Conservation (phyloP, 805 yeast genomes). For the Starmerella apicola region DNA sequence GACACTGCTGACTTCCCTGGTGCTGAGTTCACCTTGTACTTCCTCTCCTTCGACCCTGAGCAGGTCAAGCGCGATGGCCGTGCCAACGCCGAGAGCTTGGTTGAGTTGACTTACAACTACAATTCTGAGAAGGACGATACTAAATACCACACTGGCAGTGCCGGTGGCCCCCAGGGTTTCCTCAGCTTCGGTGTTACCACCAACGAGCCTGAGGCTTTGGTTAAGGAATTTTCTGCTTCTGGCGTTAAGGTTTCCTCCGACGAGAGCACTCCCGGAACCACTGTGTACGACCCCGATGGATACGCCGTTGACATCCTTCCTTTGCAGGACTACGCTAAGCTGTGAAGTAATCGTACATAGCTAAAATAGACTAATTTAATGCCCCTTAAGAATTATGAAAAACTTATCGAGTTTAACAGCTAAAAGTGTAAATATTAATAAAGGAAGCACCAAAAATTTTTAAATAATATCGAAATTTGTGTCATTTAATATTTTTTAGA, state of each 20-base stretch:
- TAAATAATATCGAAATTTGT: too few relatives aligned
- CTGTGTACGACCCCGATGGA: constrained; percentile 80
- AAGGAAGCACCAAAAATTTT: too few relatives aligned
- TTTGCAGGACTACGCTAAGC: constrained; percentile 24
- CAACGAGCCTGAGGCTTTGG: constrained; percentile 47
- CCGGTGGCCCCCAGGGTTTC: constrained; percentile 57
- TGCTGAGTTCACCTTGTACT: constrained; percentile 78
- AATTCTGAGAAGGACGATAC: constrained; percentile 81
- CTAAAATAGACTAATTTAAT: too few relatives aligned
- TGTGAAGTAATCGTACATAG: too few relatives aligned
- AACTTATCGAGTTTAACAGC: too few relatives aligned
- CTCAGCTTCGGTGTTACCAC: constrained; percentile 74
- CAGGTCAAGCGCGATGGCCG: constrained; percentile 32
- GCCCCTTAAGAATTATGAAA: too few relatives aligned
- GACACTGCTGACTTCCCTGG: constrained; percentile 42
- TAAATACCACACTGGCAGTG: constrained; percentile 74
- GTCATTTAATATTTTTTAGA: too few relatives aligned
- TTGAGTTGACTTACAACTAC: constrained; percentile 91
- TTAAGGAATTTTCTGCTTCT: constrained; percentile 34
- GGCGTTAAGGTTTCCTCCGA: constrained; percentile 38
- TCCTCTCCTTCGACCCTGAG: constrained; percentile 55
- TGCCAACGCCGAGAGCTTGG: constrained; percentile 45
- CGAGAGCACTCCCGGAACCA: constrained; percentile 34
- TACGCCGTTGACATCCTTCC: constrained; percentile 68
- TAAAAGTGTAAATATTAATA: too few relatives aligned